Evolutionary conservation across 345 rosid species (phyloP).

Genomic region (Citrus maxima): DNA sequence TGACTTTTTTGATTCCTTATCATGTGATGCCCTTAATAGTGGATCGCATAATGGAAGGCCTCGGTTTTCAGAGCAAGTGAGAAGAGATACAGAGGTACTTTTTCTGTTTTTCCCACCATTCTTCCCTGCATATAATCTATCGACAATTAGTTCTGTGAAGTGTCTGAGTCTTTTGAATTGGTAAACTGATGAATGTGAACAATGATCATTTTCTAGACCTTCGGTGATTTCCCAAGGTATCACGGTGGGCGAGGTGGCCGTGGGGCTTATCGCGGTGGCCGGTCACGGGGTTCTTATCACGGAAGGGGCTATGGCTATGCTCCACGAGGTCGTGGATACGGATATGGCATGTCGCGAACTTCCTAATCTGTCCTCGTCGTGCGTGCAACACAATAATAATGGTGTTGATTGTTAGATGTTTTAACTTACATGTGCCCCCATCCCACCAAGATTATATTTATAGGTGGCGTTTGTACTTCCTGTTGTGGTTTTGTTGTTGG

Average conservation of each 20-base stretch:
- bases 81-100: conserved; percentile 48
- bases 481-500: neutral
- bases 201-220: conserved; percentile 22
- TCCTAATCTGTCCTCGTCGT: neutral
- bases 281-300: conserved; percentile 17
- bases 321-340: conserved; percentile 19
- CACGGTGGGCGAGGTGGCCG: conserved; percentile 31
- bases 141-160: neutral
- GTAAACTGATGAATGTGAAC: neutral
- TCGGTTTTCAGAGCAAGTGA: conserved; percentile 48
- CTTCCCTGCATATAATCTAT: neutral
- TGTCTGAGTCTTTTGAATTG: neutral
- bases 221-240: conserved; percentile 27
- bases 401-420: neutral
- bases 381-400: neutral
- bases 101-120: neutral
- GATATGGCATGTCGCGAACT: conserved; percentile 12
- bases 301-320: conserved; percentile 24
- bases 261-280: conserved; percentile 26
- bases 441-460: neutral
- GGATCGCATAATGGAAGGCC: conserved; percentile 42
- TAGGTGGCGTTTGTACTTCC: neutral
- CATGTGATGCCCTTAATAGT: conserved; percentile 35
- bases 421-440: neutral
- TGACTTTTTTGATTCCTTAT: conserved; percentile 55